A percentile compares a stretch with the other conserved stretches of the same genome.
phyloP scores from a whole-genome alignment of 2,329 filamentous ascomycete species.

The Neofusicoccum sp. region DNA sequence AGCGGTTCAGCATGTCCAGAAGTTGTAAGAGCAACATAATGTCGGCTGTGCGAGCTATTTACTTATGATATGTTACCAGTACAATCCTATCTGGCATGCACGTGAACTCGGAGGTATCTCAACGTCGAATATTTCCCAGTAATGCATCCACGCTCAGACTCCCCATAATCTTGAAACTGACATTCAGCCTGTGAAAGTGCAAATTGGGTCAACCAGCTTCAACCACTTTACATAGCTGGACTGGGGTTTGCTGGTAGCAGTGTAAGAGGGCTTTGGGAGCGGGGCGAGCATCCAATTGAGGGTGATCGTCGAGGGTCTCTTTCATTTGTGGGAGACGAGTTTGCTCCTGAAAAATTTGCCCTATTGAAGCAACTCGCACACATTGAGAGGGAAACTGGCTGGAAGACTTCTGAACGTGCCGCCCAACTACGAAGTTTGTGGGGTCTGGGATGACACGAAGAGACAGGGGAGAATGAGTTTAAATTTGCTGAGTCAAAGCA shows the following conservation, averaged over 20 bases:
- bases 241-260: no score
- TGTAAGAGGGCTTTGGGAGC: no score
- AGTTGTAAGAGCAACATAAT: background rate
- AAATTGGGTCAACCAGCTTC: conserved; percentile 1
- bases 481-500: no score
- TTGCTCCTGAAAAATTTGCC: background rate
- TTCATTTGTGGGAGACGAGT: no score
- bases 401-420: background rate
- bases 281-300: no score
- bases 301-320: no score
- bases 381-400: background rate
- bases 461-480: no score
- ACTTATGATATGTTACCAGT: background rate
- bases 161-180: background rate
- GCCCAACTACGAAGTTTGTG: background rate
- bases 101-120: background rate
- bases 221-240: background rate
- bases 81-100: background rate
- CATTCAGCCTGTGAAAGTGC: background rate
- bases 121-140: background rate
- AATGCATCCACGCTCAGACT: background rate
- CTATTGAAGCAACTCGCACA: background rate
- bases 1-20: background rate
- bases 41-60: no score
- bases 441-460: background rate